A percentile compares a stretch with the other conserved stretches of the same genome.
Evolutionary conservation across 352 stramenopile genomes (phyloP).

Genomic region (Plasmopara viticola): DNA sequence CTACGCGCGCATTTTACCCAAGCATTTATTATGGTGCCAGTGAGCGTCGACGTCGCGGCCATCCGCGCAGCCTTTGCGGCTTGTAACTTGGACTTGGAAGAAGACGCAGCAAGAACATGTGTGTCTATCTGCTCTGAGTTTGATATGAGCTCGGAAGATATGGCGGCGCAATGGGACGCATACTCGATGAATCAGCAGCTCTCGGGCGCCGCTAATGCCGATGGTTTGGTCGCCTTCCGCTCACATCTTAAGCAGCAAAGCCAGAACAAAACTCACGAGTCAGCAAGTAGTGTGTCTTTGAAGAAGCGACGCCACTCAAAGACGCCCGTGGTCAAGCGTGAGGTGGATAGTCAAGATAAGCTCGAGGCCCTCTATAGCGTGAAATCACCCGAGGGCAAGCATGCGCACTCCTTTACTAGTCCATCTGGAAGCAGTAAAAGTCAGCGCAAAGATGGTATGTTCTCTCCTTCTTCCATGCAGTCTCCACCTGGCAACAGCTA

Average conservation of each 20-base stretch:
- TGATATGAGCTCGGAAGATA: constrained; percentile 62
- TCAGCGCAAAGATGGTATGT: constrained; percentile 58
- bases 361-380: constrained; percentile 65
- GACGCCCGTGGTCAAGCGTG: constrained; percentile 66
- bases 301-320: constrained; percentile 55
- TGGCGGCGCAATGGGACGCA: constrained; percentile 76
- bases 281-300: constrained; percentile 1
- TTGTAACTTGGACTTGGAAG: constrained; percentile 67
- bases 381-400: constrained; percentile 69
- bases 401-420: constrained; percentile 54
- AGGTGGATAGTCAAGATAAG: constrained; percentile 46
- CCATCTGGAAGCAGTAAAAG: constrained; percentile 53
- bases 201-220: constrained; percentile 39
- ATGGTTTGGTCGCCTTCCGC: constrained; percentile 63
- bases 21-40: constrained; percentile 10
- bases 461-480: constrained; percentile 67
- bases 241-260: constrained; percentile 60
- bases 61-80: constrained; percentile 67
- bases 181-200: constrained; percentile 86
- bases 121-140: constrained; percentile 72
- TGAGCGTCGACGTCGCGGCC: constrained; percentile 49
- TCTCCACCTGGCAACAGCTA: constrained; percentile 67
- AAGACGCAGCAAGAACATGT: constrained; percentile 61
- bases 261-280: constrained; percentile 37
- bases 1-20: not conserved